Evolutionary conservation across 306 rosid species (phyloP).

Genomic region (Adenanthera pavonina): DNA sequence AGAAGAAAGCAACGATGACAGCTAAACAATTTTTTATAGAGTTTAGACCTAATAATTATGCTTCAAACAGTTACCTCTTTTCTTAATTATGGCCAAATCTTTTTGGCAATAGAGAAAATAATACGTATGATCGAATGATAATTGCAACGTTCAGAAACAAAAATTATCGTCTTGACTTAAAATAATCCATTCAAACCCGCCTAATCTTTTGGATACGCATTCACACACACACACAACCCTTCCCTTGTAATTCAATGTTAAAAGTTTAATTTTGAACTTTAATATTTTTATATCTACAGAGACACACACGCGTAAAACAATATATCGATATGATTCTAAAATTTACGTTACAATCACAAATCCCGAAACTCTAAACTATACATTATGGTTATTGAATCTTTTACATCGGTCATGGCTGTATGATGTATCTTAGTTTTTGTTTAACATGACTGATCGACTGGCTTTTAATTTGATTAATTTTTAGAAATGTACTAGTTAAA

Average conservation of each 20-base stretch:
- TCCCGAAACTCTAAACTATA: no score
- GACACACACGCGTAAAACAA: no score
- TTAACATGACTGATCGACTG: neutral
- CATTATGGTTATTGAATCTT: neutral
- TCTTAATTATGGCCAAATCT: neutral
- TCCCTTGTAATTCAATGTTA: no score
- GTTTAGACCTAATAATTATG: slow-evolving; percentile 5
- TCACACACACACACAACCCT: neutral
- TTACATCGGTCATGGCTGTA: neutral
- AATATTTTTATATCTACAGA: no score
- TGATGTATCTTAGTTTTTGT: neutral
- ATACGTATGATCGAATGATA: neutral
- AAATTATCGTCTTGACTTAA: neutral
- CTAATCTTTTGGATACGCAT: neutral
- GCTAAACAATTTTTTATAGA: neutral
- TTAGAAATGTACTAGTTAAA: neutral
- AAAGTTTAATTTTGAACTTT: no score
- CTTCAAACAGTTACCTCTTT: neutral
- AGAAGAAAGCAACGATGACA: neutral
- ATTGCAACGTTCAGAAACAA: neutral
- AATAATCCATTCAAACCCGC: neutral
- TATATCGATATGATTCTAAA: no score
- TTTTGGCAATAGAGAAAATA: neutral
- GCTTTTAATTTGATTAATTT: neutral
- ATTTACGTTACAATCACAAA: no score